phyloP scores from a whole-genome alignment of 345 rosid species.

The Zanthoxylum bungeanum region DNA sequence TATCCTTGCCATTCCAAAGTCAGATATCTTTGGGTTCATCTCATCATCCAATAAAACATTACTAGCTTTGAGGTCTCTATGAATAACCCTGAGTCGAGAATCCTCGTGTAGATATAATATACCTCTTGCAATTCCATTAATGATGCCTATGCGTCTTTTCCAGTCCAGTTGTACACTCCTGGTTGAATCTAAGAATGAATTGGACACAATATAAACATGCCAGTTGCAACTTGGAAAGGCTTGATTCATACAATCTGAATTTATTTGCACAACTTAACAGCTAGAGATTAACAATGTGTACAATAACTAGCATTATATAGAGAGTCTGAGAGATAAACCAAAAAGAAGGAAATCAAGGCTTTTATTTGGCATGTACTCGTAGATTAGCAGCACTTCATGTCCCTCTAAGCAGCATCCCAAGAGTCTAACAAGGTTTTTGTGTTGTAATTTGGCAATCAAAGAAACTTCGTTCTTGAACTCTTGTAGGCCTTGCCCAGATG shows the following conservation, averaged over 20 bases:
- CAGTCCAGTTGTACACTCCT: slow-evolving; percentile 8
- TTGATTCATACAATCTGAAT: too few species aligned
- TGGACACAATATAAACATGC: not conserved
- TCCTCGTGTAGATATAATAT: slow-evolving; percentile 41
- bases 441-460: slow-evolving; percentile 13
- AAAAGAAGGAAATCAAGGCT: slow-evolving; percentile 19
- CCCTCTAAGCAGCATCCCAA: slow-evolving; percentile 17
- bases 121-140: slow-evolving; percentile 37
- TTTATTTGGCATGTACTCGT: slow-evolving; percentile 20
- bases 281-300: not conserved
- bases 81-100: slow-evolving; percentile 36
- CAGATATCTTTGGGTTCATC: slow-evolving; percentile 31
- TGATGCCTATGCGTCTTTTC: slow-evolving; percentile 27
- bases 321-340: slow-evolving; percentile 1
- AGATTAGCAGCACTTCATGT: slow-evolving; percentile 11
- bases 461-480: slow-evolving; percentile 21
- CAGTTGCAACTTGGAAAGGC: not conserved
- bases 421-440: slow-evolving; percentile 16
- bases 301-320: not conserved
- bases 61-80: slow-evolving; percentile 29
- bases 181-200: slow-evolving; percentile 11
- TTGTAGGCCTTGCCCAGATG: slow-evolving; percentile 12
- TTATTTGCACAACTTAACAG: not conserved
- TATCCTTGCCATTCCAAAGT: slow-evolving; percentile 35
- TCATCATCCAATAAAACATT: slow-evolving; percentile 20